Percentiles rank a stretch among this genome's conserved stretches.
Evolutionary conservation across 208 protist species (phyloP).

Genomic region (Willaertia magna): DNA sequence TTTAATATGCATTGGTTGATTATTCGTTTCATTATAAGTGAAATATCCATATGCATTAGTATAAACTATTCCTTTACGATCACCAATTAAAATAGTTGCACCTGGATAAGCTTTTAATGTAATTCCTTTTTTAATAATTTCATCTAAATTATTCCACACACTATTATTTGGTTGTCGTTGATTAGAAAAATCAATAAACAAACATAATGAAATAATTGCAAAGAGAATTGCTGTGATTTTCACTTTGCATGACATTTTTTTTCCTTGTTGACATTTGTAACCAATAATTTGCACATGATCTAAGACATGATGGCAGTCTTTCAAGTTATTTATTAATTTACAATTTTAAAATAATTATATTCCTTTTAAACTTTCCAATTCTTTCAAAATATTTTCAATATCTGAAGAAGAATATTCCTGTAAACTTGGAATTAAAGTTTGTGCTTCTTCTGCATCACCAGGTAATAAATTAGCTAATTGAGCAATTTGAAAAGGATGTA

Average conservation of each 20-base stretch:
- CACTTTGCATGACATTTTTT: too few relatives aligned
- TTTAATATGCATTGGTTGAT: background rate
- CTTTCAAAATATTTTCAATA: background rate
- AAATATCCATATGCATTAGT: background rate
- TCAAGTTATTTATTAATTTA: too few relatives aligned
- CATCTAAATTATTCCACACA: background rate
- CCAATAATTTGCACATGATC: too few relatives aligned
- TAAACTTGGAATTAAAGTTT: background rate
- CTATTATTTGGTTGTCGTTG: too few relatives aligned
- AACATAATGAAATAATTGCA: too few relatives aligned
- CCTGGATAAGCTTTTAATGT: background rate
- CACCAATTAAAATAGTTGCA: background rate
- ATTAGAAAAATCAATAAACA: too few relatives aligned
- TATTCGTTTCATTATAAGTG: background rate
- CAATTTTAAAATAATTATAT: too few relatives aligned
- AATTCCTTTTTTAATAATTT: background rate
- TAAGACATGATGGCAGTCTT: too few relatives aligned
- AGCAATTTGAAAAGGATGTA: background rate
- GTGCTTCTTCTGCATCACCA: background rate
- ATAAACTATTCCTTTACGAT: background rate
- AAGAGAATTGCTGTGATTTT: too few relatives aligned
- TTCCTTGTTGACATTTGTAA: too few relatives aligned
- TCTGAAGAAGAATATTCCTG: background rate
- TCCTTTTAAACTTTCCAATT: background rate
- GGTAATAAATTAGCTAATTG: background rate